Base-by-base conservation (phyloP, 129 eudicot species). In the Rutidosis leptorrhynchoides region DNA sequence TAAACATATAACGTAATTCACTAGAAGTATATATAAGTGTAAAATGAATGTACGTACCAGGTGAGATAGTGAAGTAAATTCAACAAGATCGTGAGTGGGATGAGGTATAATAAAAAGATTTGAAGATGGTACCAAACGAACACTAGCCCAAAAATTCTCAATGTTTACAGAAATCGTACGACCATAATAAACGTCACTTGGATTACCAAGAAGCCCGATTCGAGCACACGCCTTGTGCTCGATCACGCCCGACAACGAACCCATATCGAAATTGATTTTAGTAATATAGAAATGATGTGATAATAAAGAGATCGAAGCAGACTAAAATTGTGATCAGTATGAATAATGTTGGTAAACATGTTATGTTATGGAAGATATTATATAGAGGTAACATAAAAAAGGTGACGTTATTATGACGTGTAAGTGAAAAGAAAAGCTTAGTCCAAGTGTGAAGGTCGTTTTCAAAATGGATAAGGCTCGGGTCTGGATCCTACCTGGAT, bases 91-190 rank as follows among this genome's bases (percentile, higher is more conserved):
- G 46, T 86, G 90, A 19, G 74, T 69, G 0, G 95, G 99, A 64
- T 94, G 96, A 65, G 99, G 99, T 17, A 74, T 64, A 28, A 94
- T 94, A 62, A 73, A 3, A 58, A 94, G 87, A 49, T 86, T 76
- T 9, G 73, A 56, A 15, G 99, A 94, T 5, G 95, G 96, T 49
- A 82, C 74, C 70, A 94, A 62, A 60, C 75, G 81, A 6, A 81
- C 99, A 53, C 85, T 73, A 33, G 97, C 95, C 85, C 87, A 94
- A 72, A 94, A 94, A 46, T 94, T 94, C 62, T 88, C 86, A 37
- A 89, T 55, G 71, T 81, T 84, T 64, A 94, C 27, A 3, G 99
- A 89, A 49, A 94, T 84, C 0, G 96, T 77, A 15, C 79, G 80
- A 12, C 99, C 99, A 22, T 76, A 16, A 62, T 94, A 94, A 0